Evolutionary conservation across 148 eudicot genomes (phyloP).

Genomic region (Dianthus caryophyllus): DNA sequence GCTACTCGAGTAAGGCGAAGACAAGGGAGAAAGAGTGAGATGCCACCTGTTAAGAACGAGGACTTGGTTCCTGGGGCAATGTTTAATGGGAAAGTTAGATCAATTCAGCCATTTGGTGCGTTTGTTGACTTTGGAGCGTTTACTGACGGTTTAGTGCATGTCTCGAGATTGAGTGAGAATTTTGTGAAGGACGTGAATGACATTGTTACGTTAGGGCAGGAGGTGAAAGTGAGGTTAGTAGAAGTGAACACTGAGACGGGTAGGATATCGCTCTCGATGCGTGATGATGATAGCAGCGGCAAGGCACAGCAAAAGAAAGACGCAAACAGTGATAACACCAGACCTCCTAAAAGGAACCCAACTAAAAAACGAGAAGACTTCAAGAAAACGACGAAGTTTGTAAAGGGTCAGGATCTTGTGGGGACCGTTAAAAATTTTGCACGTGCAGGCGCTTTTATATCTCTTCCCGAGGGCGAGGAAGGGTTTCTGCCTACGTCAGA

Average conservation of each 20-base stretch:
- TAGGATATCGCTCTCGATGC: conserved; percentile 90
- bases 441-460: conserved; percentile 73
- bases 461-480: conserved; percentile 89
- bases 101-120: conserved; percentile 94
- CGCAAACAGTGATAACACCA: conserved; percentile 34
- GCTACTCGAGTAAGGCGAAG: conserved; percentile 47
- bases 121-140: conserved; percentile 97
- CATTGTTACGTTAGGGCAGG: conserved; percentile 80
- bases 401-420: conserved; percentile 72
- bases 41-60: conserved; percentile 92
- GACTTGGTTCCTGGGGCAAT: conserved; percentile 80
- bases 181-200: conserved; percentile 80
- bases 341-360: conserved; percentile 44
- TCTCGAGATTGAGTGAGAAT: conserved; percentile 67
- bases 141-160: conserved; percentile 91
- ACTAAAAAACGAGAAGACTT: conserved; percentile 42
- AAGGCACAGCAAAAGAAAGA: conserved; percentile 43
- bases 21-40: conserved; percentile 70
- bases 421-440: conserved; percentile 78
- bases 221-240: conserved; percentile 79
- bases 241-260: conserved; percentile 68
- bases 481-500: conserved; percentile 83
- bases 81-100: conserved; percentile 78
- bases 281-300: conserved; percentile 47
- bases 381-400: conserved; percentile 63